These are phyloP conservation scores for Penicillium herquei DNA, from an alignment of 495 filamentous ascomycete genomes.

Conservation along the genomic window DNA sequence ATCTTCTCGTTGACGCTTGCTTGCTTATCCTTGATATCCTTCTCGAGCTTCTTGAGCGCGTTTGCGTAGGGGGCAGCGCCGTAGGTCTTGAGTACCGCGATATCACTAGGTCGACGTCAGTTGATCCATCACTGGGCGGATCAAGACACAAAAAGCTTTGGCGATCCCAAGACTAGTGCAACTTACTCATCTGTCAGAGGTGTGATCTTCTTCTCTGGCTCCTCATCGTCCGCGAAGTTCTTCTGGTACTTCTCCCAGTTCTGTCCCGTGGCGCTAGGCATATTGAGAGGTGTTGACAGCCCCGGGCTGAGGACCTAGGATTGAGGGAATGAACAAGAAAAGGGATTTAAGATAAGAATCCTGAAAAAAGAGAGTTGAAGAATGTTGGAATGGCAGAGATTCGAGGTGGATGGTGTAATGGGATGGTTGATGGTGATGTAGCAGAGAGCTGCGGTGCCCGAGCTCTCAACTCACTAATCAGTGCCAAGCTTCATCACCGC, in stretches of 20 bases:
- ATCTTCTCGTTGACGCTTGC: conserved; percentile 98
- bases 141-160: background rate
- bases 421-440: conserved; percentile 30
- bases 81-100: conserved; percentile 98
- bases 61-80: conserved; percentile 94
- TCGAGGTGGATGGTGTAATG: conserved; percentile 16
- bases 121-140: conserved; percentile 12
- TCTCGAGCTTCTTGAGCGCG: conserved; percentile 90
- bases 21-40: conserved; percentile 97
- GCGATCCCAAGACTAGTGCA: conserved; percentile 1
- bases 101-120: conserved; percentile 66
- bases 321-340: conserved; percentile 5
- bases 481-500: conserved; percentile 47
- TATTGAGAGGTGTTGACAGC: conserved; percentile 44
- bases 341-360: too few relatives aligned
- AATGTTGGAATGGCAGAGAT: conserved; percentile 8
- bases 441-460: conserved; percentile 31
- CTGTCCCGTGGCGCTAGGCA: conserved; percentile 89
- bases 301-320: conserved; percentile 22
- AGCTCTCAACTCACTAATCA: conserved; percentile 44
- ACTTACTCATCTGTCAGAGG: conserved; percentile 92
- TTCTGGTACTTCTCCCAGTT: conserved; percentile 99
- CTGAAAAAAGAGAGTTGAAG: conserved; percentile 5
- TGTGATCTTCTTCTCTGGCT: conserved; percentile 98
- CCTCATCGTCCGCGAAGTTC: conserved; percentile 92